Conservation (phyloP, 2,329 filamentous ascomycete species). For the Scedosporium dehoogii region DNA sequence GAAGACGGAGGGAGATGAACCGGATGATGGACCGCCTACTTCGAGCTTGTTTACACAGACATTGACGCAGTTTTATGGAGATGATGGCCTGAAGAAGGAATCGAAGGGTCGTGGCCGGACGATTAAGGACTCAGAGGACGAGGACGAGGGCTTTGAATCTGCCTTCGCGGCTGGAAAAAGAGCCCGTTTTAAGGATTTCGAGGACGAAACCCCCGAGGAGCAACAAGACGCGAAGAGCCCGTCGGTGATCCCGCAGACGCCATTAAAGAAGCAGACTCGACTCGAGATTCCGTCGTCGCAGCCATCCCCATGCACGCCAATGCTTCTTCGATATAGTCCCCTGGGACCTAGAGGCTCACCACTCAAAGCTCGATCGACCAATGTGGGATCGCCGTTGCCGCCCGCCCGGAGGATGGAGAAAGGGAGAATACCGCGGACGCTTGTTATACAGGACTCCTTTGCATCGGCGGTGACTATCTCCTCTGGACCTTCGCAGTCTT, state of each 20-base stretch:
- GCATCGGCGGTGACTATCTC: slow-evolving; percentile 12
- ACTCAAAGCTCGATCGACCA: slow-evolving; percentile 24
- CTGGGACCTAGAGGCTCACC: slow-evolving; percentile 24
- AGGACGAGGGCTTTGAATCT: slow-evolving; percentile 15
- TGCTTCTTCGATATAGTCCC: slow-evolving; percentile 28
- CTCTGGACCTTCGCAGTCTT: not conserved
- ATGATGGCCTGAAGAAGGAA: slow-evolving; percentile 7
- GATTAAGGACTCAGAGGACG: slow-evolving; percentile 30
- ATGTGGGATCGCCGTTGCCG: slow-evolving; percentile 13
- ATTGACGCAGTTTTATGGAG: slow-evolving; percentile 27
- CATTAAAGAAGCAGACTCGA: slow-evolving; percentile 19
- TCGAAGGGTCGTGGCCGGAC: slow-evolving; percentile 5
- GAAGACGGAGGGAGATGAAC: slow-evolving; percentile 21
- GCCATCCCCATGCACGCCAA: slow-evolving; percentile 22
- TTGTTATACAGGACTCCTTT: slow-evolving; percentile 37
- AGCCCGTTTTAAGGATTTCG: not conserved
- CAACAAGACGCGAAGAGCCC: slow-evolving; percentile 6
- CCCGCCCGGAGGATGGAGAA: slow-evolving; percentile 14
- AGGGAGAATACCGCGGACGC: slow-evolving; percentile 13
- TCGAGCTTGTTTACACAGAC: slow-evolving; percentile 31
- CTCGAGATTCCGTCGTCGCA: slow-evolving; percentile 36
- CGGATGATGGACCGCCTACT: slow-evolving; percentile 10
- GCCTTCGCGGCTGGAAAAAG: not conserved
- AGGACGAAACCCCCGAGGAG: not conserved
- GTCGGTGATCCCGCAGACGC: slow-evolving; percentile 33